Conservation (phyloP, 352 stramenopile genomes). For the Blastocystis sp. region DNA sequence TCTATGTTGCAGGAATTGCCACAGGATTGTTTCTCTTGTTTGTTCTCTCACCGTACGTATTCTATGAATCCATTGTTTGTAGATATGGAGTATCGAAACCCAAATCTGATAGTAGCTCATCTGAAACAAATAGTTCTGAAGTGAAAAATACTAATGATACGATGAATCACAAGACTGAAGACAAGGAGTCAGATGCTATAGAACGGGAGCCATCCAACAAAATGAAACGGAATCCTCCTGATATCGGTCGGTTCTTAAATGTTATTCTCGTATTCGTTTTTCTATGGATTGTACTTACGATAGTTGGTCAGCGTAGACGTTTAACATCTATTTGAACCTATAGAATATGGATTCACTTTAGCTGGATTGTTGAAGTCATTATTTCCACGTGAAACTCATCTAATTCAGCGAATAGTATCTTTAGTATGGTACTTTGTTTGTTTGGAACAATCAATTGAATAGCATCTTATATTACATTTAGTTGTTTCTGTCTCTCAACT, state of each 20-base stretch:
- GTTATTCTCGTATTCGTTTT: neutral
- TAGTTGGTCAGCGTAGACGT: neutral
- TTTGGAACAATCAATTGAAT: neutral
- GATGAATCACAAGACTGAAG: neutral
- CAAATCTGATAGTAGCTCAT: neutral
- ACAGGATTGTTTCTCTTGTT: neutral
- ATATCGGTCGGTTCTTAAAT: neutral
- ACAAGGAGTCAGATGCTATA: neutral
- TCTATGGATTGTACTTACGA: neutral
- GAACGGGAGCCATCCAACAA: neutral
- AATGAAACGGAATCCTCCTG: too few species aligned
- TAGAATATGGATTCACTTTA: neutral
- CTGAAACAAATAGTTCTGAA: neutral
- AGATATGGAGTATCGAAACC: neutral
- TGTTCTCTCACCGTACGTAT: neutral
- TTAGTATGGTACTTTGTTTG: neutral
- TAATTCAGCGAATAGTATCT: neutral
- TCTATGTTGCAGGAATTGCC: neutral
- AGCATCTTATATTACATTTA: neutral
- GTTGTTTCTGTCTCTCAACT: conserved; percentile 71
- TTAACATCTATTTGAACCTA: neutral
- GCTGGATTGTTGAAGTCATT: neutral
- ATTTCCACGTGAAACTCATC: neutral
- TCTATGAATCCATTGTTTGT: too few species aligned
- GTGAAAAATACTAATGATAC: neutral